phyloP scores from a whole-genome alignment of 2,329 filamentous ascomycete genomes.

The Stromatinia cepivora region DNA sequence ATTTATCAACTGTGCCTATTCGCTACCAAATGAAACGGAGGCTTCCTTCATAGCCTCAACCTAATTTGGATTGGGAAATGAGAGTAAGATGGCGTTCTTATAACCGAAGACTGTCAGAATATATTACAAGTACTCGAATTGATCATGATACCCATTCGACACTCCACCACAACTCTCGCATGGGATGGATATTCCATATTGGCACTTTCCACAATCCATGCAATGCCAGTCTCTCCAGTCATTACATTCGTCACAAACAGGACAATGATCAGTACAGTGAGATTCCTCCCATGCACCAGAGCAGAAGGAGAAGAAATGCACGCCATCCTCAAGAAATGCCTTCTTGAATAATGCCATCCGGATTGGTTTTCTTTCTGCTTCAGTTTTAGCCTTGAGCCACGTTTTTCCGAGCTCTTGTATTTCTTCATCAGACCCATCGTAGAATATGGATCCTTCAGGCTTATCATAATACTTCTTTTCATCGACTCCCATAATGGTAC shows the following conservation, averaged over 20 bases:
- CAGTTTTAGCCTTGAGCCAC: constrained; percentile 16
- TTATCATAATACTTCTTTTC: constrained; percentile 13
- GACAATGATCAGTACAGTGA: neutral
- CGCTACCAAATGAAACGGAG: neutral
- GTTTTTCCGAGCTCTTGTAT: constrained; percentile 2
- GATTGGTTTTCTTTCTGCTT: constrained; percentile 8
- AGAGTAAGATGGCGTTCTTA: neutral
- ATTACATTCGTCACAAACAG: constrained; percentile 14
- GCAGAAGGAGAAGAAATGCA: constrained; percentile 12
- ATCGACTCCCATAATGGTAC: constrained; percentile 18
- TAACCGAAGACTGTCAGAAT: neutral
- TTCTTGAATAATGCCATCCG: constrained; percentile 9
- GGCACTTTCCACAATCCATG: constrained; percentile 13
- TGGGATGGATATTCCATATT: neutral
- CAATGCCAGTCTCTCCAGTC: constrained; percentile 20
- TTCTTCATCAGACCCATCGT: neutral
- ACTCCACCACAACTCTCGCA: constrained; percentile 21
- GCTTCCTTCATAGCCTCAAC: neutral
- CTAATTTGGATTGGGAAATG: neutral
- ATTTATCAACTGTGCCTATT: neutral
- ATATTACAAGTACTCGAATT: neutral
- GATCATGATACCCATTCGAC: constrained; percentile 7
- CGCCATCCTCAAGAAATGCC: constrained; percentile 9
- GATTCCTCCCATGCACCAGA: constrained; percentile 15
- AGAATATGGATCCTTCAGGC: constrained; percentile 10